Evolutionary conservation across 2,329 filamentous ascomycete species (phyloP).

Genomic region (Talaromyces atroroseus): DNA sequence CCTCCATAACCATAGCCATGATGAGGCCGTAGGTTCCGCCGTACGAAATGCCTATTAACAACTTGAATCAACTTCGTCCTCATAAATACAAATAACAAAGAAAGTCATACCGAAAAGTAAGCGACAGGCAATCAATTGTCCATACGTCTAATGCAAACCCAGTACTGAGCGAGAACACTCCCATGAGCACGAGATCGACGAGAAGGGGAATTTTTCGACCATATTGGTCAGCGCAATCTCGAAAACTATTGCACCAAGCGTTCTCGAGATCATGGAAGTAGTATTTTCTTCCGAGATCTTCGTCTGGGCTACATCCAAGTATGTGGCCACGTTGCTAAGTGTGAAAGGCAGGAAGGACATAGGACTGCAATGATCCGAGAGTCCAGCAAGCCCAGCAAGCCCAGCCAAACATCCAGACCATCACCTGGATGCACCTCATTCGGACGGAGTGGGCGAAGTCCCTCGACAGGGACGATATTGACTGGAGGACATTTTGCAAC

Average conservation of each 20-base stretch:
- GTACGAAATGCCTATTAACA: slow-evolving; percentile 1
- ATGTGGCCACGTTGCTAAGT: background rate
- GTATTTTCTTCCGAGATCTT: slow-evolving; percentile 10
- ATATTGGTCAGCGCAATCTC: slow-evolving; percentile 6
- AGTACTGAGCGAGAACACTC: background rate
- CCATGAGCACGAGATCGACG: slow-evolving; percentile 5
- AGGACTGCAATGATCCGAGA: slow-evolving; percentile 8
- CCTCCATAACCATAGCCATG: slow-evolving; percentile 9
- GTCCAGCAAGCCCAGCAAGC: slow-evolving; percentile 9
- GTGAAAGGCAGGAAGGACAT: slow-evolving; percentile 8
- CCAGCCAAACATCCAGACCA: slow-evolving; percentile 7
- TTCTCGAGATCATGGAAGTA: slow-evolving; percentile 5
- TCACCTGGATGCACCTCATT: background rate
- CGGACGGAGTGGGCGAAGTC: background rate
- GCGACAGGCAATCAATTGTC: slow-evolving; percentile 3
- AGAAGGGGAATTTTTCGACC: slow-evolving; percentile 7
- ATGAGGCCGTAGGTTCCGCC: slow-evolving; percentile 5
- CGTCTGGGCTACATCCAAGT: background rate
- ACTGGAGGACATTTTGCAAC: background rate
- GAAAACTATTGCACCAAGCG: slow-evolving; percentile 5
- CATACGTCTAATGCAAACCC: slow-evolving; percentile 5
- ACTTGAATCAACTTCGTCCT: no score
- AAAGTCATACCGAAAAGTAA: background rate
- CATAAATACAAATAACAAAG: background rate
- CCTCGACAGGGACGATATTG: background rate